These are phyloP conservation scores for Mrakia blollopis DNA, from an alignment of 768 basidiomycete species.

Conservation along the genomic window DNA sequence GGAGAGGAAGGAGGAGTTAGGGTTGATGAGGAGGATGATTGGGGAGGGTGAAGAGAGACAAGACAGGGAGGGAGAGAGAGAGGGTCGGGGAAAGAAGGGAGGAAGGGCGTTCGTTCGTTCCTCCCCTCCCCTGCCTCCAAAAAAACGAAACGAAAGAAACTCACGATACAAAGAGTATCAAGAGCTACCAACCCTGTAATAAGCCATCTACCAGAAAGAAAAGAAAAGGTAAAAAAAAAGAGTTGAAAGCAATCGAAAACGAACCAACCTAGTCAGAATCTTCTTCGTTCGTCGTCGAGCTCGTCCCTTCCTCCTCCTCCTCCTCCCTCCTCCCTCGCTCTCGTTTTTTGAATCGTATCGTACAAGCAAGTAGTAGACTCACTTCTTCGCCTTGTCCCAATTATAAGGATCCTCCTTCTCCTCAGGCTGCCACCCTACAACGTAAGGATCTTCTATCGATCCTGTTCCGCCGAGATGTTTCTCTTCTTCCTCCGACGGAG, in stretches of 20 bases:
- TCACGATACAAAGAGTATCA: slow-evolving; percentile 10
- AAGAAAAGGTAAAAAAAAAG: not conserved
- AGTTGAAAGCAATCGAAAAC: not conserved
- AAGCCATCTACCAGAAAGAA: not conserved
- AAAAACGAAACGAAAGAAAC: not conserved
- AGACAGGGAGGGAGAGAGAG: too few relatives aligned
- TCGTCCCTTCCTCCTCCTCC: not conserved
- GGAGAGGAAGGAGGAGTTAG: not conserved
- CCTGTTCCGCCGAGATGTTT: slow-evolving; percentile 36
- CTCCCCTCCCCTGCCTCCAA: not conserved
- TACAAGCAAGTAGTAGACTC: too few relatives aligned
- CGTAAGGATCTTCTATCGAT: slow-evolving; percentile 40
- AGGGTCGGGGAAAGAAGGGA: too few relatives aligned
- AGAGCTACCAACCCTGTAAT: not conserved
- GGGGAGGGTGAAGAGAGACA: too few relatives aligned
- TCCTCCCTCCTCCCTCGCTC: not conserved
- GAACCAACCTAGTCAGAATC: too few relatives aligned
- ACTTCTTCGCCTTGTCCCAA: slow-evolving; percentile 12
- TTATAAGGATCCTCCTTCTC: slow-evolving; percentile 31
- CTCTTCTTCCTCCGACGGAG: not conserved
- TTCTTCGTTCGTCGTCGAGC: not conserved
- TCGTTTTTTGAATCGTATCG: not conserved
- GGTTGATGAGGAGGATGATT: too few relatives aligned
- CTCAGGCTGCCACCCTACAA: slow-evolving; percentile 45
- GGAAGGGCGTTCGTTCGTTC: not conserved